Evolutionary conservation across 2,329 filamentous ascomycete genomes (phyloP).

Genomic region (Peltaster fructicola): DNA sequence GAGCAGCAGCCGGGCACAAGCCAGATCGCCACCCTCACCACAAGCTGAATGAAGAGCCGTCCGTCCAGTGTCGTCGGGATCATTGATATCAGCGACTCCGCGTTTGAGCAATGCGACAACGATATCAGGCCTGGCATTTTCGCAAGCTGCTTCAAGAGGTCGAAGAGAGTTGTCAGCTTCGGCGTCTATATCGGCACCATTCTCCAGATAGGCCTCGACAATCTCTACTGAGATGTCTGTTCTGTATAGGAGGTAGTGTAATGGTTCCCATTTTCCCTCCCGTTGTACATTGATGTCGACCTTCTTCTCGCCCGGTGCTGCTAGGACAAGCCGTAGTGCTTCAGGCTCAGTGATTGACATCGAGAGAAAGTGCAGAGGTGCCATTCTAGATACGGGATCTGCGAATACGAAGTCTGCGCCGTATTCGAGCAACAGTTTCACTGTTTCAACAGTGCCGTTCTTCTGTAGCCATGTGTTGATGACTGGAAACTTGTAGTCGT

Average conservation of each 20-base stretch:
- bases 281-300: slow-evolving; percentile 7
- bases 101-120: slow-evolving; percentile 4
- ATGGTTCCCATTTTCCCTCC: slow-evolving; percentile 4
- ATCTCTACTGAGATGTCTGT: slow-evolving; percentile 5
- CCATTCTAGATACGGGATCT: slow-evolving; percentile 1
- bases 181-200: slow-evolving; percentile 6
- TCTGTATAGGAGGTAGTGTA: slow-evolving; percentile 5
- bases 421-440: slow-evolving; percentile 4
- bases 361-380: slow-evolving; percentile 5
- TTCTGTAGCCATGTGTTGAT: slow-evolving; percentile 1
- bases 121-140: slow-evolving; percentile 3
- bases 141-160: slow-evolving; percentile 6
- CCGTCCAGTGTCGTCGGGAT: slow-evolving; percentile 5
- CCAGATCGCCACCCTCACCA: slow-evolving; percentile 4
- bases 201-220: slow-evolving; percentile 5
- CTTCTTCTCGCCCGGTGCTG: slow-evolving; percentile 1
- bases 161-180: slow-evolving; percentile 6
- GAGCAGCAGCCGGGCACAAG: slow-evolving; percentile 6
- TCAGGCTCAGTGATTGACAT: slow-evolving; percentile 2
- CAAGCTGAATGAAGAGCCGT: slow-evolving; percentile 6
- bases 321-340: slow-evolving; percentile 5
- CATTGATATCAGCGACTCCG: slow-evolving; percentile 6
- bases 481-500: no score
- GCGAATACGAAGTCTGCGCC: slow-evolving; percentile 2
- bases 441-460: slow-evolving; percentile 2